Base-by-base conservation (phyloP, 176 grass and related monocot genomes). In the Triticum urartu region DNA sequence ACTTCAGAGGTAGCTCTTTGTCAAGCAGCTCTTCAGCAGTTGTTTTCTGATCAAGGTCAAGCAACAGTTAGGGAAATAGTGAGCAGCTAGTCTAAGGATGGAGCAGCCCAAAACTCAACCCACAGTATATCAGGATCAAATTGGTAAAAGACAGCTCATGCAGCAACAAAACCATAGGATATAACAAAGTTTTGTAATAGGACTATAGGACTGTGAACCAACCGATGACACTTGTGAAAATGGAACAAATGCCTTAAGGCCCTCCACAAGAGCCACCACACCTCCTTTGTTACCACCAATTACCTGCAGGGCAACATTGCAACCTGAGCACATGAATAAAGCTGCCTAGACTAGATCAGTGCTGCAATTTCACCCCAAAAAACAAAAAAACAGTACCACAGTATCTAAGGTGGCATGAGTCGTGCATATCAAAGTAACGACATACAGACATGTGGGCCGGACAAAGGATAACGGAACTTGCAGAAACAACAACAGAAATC, bases 201-300 rank as follows among this genome's bases (percentile, higher is more conserved):
- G 59, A 33, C 69, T 22, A 7, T 61, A 81, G 35, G 59, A 33
- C 83, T 22, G 26, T 60, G 60, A 48, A 84, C 90, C 14, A 68
- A 99, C 97, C 87, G 80, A 87, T 90, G 93, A 94, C 64, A 99
- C 91, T 85, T 96, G 97, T 9, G 94, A 99, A 88, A 99, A 99
- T 79, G 97, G 92, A 88, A 99, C 86, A 86, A 99, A 99, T 81
- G 83, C 94, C 66, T 90, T 91, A 62, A 96, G 92, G 47, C 92
- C 97, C 81, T 94, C 97, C 42, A 99, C 85, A 21, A 94, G 90
- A 77, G 87, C 94, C 69, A 92, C 85, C 62, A 90, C 92, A 88
- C 97, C 97, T 58, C 97, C 97, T 86, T 95, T 89, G 85, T 99
- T 99, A 90, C 92, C 97, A 74, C 85, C 86, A 65, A 94, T 85